phyloP scores from a whole-genome alignment of 2,329 filamentous ascomycete species.

The Colletotrichum melonis region DNA sequence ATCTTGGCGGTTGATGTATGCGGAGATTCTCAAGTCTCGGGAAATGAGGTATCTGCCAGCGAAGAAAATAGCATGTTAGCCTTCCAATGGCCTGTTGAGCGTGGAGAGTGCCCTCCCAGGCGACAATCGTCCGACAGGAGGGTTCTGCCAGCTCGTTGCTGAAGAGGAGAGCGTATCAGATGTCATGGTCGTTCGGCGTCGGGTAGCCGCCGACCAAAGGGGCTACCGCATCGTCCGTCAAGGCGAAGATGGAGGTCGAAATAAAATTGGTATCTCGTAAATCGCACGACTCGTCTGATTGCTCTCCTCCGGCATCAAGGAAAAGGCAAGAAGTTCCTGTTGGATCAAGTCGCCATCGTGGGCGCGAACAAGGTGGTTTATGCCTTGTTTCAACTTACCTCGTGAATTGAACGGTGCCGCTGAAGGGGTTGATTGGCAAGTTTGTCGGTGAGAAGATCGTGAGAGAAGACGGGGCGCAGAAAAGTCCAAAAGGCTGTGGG shows the following conservation, averaged over 20 bases:
- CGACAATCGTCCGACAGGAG: slow-evolving; percentile 57
- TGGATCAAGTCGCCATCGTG: slow-evolving; percentile 42
- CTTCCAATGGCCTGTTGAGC: slow-evolving; percentile 69
- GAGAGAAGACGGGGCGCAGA: slow-evolving; percentile 31
- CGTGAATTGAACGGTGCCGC: slow-evolving; percentile 41
- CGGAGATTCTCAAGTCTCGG: slow-evolving; percentile 84
- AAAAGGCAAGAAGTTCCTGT: slow-evolving; percentile 54
- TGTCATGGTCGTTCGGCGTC: slow-evolving; percentile 40
- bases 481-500: slow-evolving; percentile 24
- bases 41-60: slow-evolving; percentile 74
- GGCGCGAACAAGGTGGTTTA: not conserved
- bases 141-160: slow-evolving; percentile 77
- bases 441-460: slow-evolving; percentile 40
- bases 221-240: slow-evolving; percentile 12
- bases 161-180: slow-evolving; percentile 73
- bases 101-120: slow-evolving; percentile 75
- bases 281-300: slow-evolving; percentile 60
- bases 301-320: slow-evolving; percentile 69
- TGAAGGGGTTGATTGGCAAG: slow-evolving; percentile 43
- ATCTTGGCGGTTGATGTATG: slow-evolving; percentile 78
- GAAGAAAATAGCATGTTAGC: slow-evolving; percentile 63
- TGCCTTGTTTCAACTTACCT: slow-evolving; percentile 56
- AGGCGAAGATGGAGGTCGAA: slow-evolving; percentile 13
- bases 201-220: slow-evolving; percentile 17
- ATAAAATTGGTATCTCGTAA: slow-evolving; percentile 11